Percentiles rank a stretch among this genome's conserved stretches.
Conservation (phyloP, 345 rosid species). For the Draba incana region DNA sequence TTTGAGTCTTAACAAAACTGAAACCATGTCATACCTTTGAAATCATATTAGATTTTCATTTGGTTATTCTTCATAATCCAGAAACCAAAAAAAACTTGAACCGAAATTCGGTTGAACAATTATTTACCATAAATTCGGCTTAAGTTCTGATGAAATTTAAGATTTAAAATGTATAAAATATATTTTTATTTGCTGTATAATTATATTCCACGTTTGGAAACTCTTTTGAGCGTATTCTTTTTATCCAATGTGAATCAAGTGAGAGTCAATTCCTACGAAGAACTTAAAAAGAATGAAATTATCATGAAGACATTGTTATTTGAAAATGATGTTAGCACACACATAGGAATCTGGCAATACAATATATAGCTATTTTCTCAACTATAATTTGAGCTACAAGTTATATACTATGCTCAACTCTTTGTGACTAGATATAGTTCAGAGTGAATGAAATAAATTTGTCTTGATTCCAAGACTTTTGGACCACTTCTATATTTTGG, state of each 20-base stretch:
- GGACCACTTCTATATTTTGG: slow-evolving; percentile 38
- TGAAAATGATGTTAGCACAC: neutral
- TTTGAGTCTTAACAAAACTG: too few species aligned
- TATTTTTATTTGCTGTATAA: neutral
- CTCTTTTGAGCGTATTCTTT: neutral
- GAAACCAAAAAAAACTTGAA: too few species aligned
- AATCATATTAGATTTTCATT: too few species aligned
- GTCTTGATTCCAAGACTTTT: slow-evolving; percentile 30
- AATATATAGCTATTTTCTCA: slow-evolving; percentile 2
- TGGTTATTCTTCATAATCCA: too few species aligned
- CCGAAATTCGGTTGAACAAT: too few species aligned
- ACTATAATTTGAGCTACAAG: slow-evolving; percentile 18
- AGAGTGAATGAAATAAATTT: slow-evolving; percentile 42
- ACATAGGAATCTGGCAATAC: neutral
- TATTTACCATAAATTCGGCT: neutral
- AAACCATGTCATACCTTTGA: too few species aligned
- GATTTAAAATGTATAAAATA: neutral
- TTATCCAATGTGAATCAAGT: neutral
- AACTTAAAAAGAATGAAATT: neutral
- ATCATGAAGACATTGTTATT: neutral
- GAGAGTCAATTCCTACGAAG: neutral
- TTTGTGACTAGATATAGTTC: slow-evolving; percentile 32
- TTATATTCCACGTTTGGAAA: neutral
- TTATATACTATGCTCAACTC: slow-evolving; percentile 18
- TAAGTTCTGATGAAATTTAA: neutral